Base-by-base conservation (phyloP, 2,329 filamentous ascomycete species). In the Pseudogymnoascus sp. region DNA sequence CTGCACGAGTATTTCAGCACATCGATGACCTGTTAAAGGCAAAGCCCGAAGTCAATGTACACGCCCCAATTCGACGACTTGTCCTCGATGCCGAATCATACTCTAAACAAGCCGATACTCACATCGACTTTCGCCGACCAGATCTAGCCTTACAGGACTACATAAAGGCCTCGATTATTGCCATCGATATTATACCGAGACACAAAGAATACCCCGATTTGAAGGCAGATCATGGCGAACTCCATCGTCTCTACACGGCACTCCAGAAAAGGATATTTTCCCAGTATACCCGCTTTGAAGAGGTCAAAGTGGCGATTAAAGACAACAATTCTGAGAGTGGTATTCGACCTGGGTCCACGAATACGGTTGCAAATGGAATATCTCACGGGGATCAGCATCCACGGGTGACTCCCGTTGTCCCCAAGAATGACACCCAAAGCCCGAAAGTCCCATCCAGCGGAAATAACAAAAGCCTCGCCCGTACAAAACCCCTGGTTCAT, bases 121-220 rank as follows among this genome's bases (percentile, higher is more conserved):
- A 80, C 61, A 78, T 86, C 62, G 82, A 83, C 63, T 87, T 89
- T 74, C 77, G 83, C 25, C 79, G 85, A 36, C 84, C 86, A 4
- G 91, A 94, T 70, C 74, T 85, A 37, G 92, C 92, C 2, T 87
- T 96, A 61, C 84, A 88, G 65, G 89, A 96, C 64, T 97, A 93
- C 70, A 81, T 97, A 62, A 84, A 87, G 65, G 90, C 92, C 9
- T 92, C 83, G 63, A 86, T 92, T 62, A 88, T 97, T 61, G 83
- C 89, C 12, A 81, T 92, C 58, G 86, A 93, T 61, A 77, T 86
- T 41, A 86, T 97, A 25, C 89, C 90, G 2, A 80, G 80, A 36
- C 91, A 96, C 71, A 84, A 82, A 61, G 89, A 93, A 64, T 95
- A 86, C 72, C 82, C 84, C 28, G 79, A 81, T 59, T 77, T 92